Conservation (phyloP, 352 stramenopile species). For the Globisporangium ultimum region DNA sequence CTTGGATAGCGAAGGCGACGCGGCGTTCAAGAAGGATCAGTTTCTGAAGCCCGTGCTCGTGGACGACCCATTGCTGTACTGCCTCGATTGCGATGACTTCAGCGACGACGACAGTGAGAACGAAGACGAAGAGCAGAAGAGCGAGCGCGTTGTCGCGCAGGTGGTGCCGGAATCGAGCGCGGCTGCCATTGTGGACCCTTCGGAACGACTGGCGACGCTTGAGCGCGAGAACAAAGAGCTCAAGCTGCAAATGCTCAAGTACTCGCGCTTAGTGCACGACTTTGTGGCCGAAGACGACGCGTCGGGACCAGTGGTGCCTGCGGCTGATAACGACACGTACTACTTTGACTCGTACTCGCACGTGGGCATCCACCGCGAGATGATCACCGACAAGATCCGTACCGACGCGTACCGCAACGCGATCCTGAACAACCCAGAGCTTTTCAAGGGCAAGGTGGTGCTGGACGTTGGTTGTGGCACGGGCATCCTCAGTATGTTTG, state of each 20-base stretch:
- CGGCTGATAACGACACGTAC: conserved; percentile 88
- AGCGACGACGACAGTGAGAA: conserved; percentile 39
- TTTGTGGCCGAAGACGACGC: conserved; percentile 69
- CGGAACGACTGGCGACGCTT: conserved; percentile 35
- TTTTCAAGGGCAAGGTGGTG: conserved; percentile 97
- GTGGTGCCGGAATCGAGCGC: not conserved
- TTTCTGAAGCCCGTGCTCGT: conserved; percentile 74
- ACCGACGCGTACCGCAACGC: conserved; percentile 97
- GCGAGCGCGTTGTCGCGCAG: conserved; percentile 10
- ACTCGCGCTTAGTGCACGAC: conserved; percentile 63
- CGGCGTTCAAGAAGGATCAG: conserved; percentile 59
- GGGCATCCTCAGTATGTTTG: conserved; percentile 98
- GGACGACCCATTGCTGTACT: conserved; percentile 83
- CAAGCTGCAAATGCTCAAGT: conserved; percentile 70
- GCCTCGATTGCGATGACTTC: conserved; percentile 64
- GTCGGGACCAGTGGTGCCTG: conserved; percentile 18
- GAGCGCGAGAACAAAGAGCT: conserved; percentile 67
- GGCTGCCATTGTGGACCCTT: conserved; percentile 7
- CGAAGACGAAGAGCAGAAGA: conserved; percentile 28
- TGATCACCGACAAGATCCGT: conserved; percentile 88
- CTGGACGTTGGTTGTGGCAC: conserved; percentile 98
- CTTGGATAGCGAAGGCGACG: conserved; percentile 38
- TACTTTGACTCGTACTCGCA: conserved; percentile 99
- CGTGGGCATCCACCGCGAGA: conserved; percentile 98
- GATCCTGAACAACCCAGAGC: conserved; percentile 95